Evolutionary conservation across 1,139 yeast genomes (phyloP).

Genomic region (Kodamaea sp.): DNA sequence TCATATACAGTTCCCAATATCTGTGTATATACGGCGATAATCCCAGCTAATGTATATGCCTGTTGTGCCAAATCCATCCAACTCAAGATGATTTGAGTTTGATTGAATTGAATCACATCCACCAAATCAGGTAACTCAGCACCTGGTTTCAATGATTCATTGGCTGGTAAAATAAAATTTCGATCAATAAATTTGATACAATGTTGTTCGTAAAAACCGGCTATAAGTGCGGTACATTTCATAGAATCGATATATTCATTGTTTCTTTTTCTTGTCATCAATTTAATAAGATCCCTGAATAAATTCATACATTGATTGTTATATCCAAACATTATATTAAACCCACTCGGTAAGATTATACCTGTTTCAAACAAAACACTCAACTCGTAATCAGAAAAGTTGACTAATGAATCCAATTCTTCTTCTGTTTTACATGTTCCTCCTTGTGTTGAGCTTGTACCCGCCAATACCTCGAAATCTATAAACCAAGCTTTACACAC

Average conservation of each 20-base stretch:
- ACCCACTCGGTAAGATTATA: conserved; percentile 45
- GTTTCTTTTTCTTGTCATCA: conserved; percentile 40
- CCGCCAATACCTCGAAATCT: conserved; percentile 67
- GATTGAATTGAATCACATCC: conserved; percentile 10
- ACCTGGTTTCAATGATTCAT: conserved; percentile 11
- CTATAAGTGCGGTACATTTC: conserved; percentile 29
- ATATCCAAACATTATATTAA: conserved; percentile 61
- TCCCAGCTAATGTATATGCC: conserved; percentile 33
- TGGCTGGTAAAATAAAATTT: conserved; percentile 17
- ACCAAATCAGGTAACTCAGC: conserved; percentile 22
- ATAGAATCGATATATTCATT: conserved; percentile 14
- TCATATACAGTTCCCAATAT: conserved; percentile 33
- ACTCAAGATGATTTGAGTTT: conserved; percentile 23
- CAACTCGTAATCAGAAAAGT: conserved; percentile 43
- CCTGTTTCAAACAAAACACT: conserved; percentile 36
- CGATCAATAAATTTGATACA: conserved; percentile 22
- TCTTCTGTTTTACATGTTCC: conserved; percentile 58
- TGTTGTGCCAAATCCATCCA: conserved; percentile 46
- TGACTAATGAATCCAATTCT: conserved; percentile 49
- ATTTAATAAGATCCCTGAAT: conserved; percentile 54
- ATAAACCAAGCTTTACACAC: conserved; percentile 70
- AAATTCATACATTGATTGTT: conserved; percentile 49
- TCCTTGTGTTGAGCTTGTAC: conserved; percentile 59
- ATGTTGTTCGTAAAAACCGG: conserved; percentile 29
- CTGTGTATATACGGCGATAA: conserved; percentile 31